A percentile compares a stretch with the other conserved stretches of the same genome.
phyloP scores from a whole-genome alignment of 2,329 filamentous ascomycete species.

The Scolecobasidium constrictum region DNA sequence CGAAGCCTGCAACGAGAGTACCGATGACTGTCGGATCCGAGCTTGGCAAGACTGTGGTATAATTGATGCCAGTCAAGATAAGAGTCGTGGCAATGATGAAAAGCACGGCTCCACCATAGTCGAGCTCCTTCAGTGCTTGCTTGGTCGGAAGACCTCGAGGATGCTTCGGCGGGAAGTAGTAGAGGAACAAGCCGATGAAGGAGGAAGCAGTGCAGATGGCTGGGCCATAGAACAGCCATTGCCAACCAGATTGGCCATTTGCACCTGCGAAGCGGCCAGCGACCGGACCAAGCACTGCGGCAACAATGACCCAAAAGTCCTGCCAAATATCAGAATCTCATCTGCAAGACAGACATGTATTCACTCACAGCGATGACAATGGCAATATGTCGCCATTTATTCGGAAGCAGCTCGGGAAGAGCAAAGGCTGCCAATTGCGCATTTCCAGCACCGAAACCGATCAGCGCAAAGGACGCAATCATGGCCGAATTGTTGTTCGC shows the following conservation, averaged over 20 bases:
- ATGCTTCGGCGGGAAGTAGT: conserved; percentile 11
- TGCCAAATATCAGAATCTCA: too few relatives aligned
- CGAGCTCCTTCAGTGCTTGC: conserved; percentile 19
- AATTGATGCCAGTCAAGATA: conserved; percentile 22
- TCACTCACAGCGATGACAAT: conserved; percentile 2
- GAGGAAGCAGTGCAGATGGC: conserved; percentile 6
- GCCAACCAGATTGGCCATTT: conserved; percentile 3
- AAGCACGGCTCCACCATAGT: conserved; percentile 21
- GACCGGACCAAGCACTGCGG: conserved; percentile 12
- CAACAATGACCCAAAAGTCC: conserved; percentile 2
- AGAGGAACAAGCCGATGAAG: conserved; percentile 9
- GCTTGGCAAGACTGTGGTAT: conserved; percentile 18
- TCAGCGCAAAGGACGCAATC: conserved; percentile 9
- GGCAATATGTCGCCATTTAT: conserved; percentile 16
- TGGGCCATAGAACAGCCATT: conserved; percentile 8
- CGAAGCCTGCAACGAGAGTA: conserved; percentile 21
- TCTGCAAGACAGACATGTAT: too few relatives aligned
- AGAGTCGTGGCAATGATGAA: conserved; percentile 20
- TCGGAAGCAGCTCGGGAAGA: conserved; percentile 16
- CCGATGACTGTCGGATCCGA: conserved; percentile 20
- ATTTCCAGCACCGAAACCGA: conserved; percentile 17
- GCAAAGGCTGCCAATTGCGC: conserved; percentile 23
- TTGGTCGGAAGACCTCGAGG: conserved; percentile 11
- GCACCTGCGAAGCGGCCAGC: conserved; percentile 10
- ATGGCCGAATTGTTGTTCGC: conserved; percentile 11